Evolutionary conservation across 371 early-diverging fungal species (phyloP).

Genomic region (Mucor sp.): DNA sequence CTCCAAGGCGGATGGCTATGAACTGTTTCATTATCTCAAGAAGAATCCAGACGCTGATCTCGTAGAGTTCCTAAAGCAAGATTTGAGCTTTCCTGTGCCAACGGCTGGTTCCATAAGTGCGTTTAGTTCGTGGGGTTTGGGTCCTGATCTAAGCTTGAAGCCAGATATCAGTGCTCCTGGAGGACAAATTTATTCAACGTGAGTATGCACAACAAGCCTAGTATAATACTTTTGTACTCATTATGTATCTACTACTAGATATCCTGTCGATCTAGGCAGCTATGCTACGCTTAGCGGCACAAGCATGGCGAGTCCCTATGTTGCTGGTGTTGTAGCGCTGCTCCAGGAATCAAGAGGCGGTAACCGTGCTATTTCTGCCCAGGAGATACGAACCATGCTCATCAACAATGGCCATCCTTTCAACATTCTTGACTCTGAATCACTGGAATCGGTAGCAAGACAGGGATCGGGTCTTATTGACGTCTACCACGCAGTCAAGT

Average conservation of each 20-base stretch:
- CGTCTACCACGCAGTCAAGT: slow-evolving; percentile 56
- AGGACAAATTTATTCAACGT: slow-evolving; percentile 74
- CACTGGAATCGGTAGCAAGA: slow-evolving; percentile 48
- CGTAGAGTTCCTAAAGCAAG: slow-evolving; percentile 23
- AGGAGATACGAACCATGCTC: slow-evolving; percentile 35
- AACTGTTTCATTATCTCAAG: slow-evolving; percentile 18
- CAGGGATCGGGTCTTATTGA: slow-evolving; percentile 82
- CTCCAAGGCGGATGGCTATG: slow-evolving; percentile 38
- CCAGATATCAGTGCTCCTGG: slow-evolving; percentile 77
- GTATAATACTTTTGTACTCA: too few relatives aligned
- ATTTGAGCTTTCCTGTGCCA: slow-evolving; percentile 28
- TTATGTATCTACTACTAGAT: slow-evolving; percentile 25
- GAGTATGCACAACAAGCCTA: slow-evolving; percentile 14
- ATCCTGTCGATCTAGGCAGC: slow-evolving; percentile 31
- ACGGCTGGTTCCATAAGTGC: slow-evolving; percentile 44
- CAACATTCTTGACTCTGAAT: slow-evolving; percentile 31
- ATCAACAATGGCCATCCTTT: slow-evolving; percentile 58
- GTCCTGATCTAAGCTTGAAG: slow-evolving; percentile 68
- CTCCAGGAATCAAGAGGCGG: slow-evolving; percentile 38
- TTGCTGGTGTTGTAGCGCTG: slow-evolving; percentile 71
- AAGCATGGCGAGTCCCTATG: slow-evolving; percentile 77
- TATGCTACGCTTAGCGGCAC: slow-evolving; percentile 59
- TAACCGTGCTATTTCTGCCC: slow-evolving; percentile 18
- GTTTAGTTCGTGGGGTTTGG: slow-evolving; percentile 72
- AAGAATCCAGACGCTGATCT: neutral